Evolutionary conservation across 2,329 filamentous ascomycete genomes (phyloP).

Genomic region (Colletotrichum lupini): DNA sequence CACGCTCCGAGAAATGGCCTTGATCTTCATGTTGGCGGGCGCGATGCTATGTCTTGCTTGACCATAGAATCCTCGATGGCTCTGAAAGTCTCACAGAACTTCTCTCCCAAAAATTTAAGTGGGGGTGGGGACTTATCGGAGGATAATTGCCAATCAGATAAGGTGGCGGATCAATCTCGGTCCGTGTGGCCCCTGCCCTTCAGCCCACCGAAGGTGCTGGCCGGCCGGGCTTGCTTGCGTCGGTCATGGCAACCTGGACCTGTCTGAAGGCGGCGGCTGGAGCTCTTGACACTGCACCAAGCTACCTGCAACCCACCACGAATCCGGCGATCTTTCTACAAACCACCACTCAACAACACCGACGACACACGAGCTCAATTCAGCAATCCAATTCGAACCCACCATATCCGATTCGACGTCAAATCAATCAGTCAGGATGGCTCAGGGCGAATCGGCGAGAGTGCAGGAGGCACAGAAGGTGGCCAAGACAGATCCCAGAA

Average conservation of each 20-base stretch:
- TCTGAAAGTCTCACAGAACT: constrained; percentile 21
- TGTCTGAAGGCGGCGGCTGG: constrained; percentile 32
- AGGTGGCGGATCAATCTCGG: constrained; percentile 20
- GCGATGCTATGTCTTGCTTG: constrained; percentile 14
- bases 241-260: constrained; percentile 34
- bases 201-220: constrained; percentile 1
- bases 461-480: constrained; percentile 91
- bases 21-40: constrained; percentile 63
- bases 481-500: constrained; percentile 80
- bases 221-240: constrained; percentile 18
- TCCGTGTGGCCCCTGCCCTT: constrained; percentile 15
- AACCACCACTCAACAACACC: constrained; percentile 14
- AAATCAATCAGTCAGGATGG: constrained; percentile 53
- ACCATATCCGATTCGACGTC: background rate
- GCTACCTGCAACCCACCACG: constrained; percentile 24
- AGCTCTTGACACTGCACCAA: constrained; percentile 30
- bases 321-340: constrained; percentile 25
- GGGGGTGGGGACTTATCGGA: constrained; percentile 31
- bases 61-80: background rate
- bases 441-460: constrained; percentile 69
- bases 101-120: constrained; percentile 38
- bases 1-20: constrained; percentile 74
- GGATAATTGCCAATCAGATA: constrained; percentile 30
- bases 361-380: constrained; percentile 20
- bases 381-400: background rate